Evolutionary conservation across 139 green algal species (phyloP).

Genomic region (Diplosphaera chodatii): DNA sequence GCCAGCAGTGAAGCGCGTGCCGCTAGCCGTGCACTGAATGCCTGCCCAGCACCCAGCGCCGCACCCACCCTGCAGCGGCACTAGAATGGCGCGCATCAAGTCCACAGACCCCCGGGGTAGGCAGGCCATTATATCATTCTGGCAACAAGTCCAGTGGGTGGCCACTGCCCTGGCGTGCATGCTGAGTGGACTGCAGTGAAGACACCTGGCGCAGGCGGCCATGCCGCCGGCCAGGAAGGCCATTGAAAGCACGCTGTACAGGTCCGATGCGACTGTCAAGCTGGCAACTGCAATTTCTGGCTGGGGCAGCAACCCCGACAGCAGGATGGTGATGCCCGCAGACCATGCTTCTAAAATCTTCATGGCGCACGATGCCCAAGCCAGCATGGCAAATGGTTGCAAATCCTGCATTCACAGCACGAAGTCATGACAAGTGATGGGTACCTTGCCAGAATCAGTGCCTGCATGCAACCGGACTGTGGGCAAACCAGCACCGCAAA

Average conservation of each 20-base stretch:
- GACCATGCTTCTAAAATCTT: constrained; percentile 27
- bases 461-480: too few relatives aligned
- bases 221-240: not conserved
- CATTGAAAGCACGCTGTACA: constrained; percentile 14
- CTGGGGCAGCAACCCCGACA: constrained; percentile 26
- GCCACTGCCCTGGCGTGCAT: too few relatives aligned
- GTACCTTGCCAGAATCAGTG: too few relatives aligned
- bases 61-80: constrained; percentile 32
- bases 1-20: constrained; percentile 7
- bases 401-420: constrained; percentile 13
- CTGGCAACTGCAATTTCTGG: constrained; percentile 24
- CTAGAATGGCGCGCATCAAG: too few relatives aligned
- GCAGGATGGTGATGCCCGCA: constrained; percentile 28
- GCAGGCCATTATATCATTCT: too few relatives aligned
- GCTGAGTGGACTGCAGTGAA: too few relatives aligned
- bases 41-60: constrained; percentile 27
- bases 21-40: constrained; percentile 12
- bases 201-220: not conserved
- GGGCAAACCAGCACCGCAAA: too few relatives aligned
- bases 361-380: constrained; percentile 33
- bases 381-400: constrained; percentile 13
- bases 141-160: too few relatives aligned
- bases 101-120: too few relatives aligned
- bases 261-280: constrained; percentile 29
- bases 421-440: too few relatives aligned